These are phyloP conservation scores for Heliamphora exappendiculata DNA, from an alignment of 148 eudicot genomes.

Conservation along the genomic window DNA sequence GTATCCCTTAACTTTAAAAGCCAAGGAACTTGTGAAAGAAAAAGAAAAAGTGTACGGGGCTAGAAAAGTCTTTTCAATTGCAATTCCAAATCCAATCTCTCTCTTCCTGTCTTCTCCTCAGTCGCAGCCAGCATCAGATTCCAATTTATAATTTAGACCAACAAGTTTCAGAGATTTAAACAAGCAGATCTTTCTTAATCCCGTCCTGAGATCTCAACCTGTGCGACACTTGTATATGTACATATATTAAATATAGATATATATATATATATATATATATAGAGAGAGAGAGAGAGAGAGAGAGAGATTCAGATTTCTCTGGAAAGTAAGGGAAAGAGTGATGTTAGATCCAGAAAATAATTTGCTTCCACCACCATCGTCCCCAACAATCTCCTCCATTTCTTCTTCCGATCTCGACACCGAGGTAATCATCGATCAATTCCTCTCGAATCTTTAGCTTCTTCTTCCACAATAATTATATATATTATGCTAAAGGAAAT, in stretches of 20 bases:
- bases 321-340: no score
- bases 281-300: not conserved
- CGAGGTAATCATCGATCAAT: slow-evolving; percentile 17
- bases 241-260: not conserved
- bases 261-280: not conserved
- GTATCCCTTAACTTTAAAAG: no score
- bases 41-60: not conserved
- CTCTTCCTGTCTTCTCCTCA: not conserved
- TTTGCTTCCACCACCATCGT: slow-evolving; percentile 24
- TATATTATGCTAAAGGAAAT: no score
- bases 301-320: not conserved
- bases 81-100: not conserved
- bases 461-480: no score
- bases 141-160: not conserved
- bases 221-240: not conserved
- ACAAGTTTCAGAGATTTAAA: no score
- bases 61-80: not conserved
- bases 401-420: slow-evolving; percentile 57
- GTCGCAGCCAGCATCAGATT: not conserved
- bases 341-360: slow-evolving; percentile 43
- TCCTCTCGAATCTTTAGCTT: not conserved
- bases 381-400: slow-evolving; percentile 40
- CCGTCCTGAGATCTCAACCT: not conserved
- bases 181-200: not conserved
- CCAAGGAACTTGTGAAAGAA: no score